Evolutionary conservation across 106 monocot genomes (phyloP).

Genomic region (Allium sativum): DNA sequence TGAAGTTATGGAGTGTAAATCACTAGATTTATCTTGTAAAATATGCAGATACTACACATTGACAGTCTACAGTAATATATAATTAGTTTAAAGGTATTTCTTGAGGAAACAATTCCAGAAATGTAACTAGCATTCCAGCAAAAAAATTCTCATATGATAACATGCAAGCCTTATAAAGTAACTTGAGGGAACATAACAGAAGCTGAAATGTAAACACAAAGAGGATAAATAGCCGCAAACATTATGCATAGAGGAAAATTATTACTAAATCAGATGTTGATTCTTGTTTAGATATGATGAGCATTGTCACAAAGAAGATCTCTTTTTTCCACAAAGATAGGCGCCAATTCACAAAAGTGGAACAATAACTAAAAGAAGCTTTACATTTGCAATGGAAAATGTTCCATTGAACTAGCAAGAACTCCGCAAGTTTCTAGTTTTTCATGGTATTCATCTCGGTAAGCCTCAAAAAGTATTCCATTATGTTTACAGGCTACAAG

Average conservation of each 20-base stretch:
- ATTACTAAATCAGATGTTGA: conserved; percentile 94
- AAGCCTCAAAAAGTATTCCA: conserved; percentile 82
- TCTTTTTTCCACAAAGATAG: conserved; percentile 70
- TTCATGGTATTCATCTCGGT: conserved; percentile 74
- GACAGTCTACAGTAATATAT: no score
- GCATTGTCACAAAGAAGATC: conserved; percentile 73
- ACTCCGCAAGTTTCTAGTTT: conserved; percentile 98
- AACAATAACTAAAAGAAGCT: not conserved
- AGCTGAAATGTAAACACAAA: no score
- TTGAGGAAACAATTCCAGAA: no score
- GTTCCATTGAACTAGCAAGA: conserved; percentile 93
- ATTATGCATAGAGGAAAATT: not conserved
- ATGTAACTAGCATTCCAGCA: no score
- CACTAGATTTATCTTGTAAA: not conserved
- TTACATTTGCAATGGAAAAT: conserved; percentile 5
- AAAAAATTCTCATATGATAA: no score
- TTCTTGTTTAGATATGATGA: conserved; percentile 96
- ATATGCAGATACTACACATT: no score
- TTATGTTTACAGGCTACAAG: conserved; percentile 77
- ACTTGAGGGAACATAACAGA: no score
- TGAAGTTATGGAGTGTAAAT: not conserved
- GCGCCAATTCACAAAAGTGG: not conserved
- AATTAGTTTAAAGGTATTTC: no score
- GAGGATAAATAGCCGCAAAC: no score
- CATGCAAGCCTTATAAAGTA: no score